A percentile compares a stretch with the other conserved stretches of the same genome.
phyloP scores from a whole-genome alignment of 164 flowering plant genomes.

The Magnolia kwangsiensis region DNA sequence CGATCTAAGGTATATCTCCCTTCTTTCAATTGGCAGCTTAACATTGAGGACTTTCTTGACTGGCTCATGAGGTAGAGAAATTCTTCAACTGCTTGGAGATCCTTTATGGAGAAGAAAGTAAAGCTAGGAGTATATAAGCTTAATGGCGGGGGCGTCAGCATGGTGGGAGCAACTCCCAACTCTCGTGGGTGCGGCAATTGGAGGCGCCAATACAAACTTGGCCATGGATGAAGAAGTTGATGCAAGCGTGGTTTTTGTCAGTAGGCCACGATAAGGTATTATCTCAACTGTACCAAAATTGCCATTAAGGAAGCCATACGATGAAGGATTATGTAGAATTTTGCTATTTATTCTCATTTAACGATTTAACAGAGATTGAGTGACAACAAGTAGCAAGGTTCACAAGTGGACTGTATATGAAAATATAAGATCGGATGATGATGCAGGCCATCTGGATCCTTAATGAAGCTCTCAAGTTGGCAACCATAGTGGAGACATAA shows the following conservation, averaged over 20 bases:
- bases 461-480: too few species aligned
- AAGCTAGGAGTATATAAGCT: not conserved
- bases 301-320: not conserved
- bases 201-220: not conserved
- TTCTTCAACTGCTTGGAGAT: not conserved
- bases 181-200: not conserved
- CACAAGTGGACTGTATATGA: too few species aligned
- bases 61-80: not conserved
- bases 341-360: not conserved
- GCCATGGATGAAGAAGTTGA: not conserved
- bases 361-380: not conserved
- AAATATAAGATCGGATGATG: too few species aligned
- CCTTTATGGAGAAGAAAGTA: not conserved
- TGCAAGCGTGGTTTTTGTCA: not conserved
- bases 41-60: not conserved
- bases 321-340: not conserved
- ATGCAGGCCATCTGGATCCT: too few species aligned
- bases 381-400: not conserved
- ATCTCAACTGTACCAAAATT: not conserved
- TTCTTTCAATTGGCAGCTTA: not conserved
- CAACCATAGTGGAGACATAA: too few species aligned
- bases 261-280: not conserved
- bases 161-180: not conserved
- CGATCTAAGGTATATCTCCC: not conserved
- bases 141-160: not conserved